Evolutionary conservation across 2,329 filamentous ascomycete genomes (phyloP).

Genomic region (Leptographium wingfieldii): DNA sequence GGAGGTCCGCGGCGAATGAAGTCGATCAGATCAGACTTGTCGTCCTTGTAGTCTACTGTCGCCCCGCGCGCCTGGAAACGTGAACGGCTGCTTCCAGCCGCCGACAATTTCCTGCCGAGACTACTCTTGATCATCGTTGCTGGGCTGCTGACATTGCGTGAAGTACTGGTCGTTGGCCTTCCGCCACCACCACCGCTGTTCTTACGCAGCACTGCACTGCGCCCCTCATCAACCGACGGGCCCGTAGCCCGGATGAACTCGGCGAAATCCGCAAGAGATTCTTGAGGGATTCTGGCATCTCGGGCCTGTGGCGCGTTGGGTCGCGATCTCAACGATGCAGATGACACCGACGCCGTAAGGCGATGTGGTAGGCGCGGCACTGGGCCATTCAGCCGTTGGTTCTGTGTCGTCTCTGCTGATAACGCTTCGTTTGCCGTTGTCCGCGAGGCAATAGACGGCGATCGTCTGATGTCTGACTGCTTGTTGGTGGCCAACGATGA

Average conservation of each 20-base stretch:
- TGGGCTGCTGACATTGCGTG: constrained; percentile 23
- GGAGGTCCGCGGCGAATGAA: constrained; percentile 86
- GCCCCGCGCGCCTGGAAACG: constrained; percentile 63
- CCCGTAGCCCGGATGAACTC: constrained; percentile 84
- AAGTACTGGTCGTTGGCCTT: constrained; percentile 6
- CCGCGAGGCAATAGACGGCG: constrained; percentile 20
- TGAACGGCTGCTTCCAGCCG: constrained; percentile 20
- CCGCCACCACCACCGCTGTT: constrained; percentile 7
- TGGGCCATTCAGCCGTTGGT: constrained; percentile 7
- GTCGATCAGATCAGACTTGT: constrained; percentile 81
- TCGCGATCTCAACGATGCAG: constrained; percentile 20
- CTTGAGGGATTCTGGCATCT: constrained; percentile 57
- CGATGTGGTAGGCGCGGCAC: constrained; percentile 18
- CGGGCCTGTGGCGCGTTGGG: constrained; percentile 36
- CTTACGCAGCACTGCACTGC: not conserved
- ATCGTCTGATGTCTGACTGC: constrained; percentile 21
- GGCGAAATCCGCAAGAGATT: constrained; percentile 71
- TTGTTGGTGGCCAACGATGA: constrained; percentile 29
- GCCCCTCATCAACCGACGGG: constrained; percentile 31
- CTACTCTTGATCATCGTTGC: constrained; percentile 20
- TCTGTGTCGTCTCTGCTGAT: constrained; percentile 16
- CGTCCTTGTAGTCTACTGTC: constrained; percentile 45
- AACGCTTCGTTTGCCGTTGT: constrained; percentile 11
- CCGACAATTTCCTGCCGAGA: constrained; percentile 18
- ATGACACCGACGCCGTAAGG: constrained; percentile 2